Percentiles rank a stretch among this genome's conserved stretches.
These are phyloP conservation scores for Juglanconis juglandina DNA, from an alignment of 2,329 filamentous ascomycete species.

Conservation along the genomic window DNA sequence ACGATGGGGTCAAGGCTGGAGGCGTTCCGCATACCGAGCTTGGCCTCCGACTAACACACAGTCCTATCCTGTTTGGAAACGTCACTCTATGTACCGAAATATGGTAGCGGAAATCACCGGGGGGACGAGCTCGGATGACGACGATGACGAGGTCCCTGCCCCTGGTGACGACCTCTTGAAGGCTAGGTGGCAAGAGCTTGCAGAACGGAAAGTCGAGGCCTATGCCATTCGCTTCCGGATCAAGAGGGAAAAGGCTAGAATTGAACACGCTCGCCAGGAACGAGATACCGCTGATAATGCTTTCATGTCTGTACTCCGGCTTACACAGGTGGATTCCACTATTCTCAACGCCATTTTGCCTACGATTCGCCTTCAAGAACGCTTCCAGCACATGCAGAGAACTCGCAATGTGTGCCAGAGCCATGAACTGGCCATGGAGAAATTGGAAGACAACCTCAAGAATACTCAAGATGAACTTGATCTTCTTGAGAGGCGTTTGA, in stretches of 20 bases:
- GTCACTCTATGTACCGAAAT: neutral
- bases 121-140: neutral
- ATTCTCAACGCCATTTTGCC: neutral
- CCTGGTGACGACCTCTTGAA: neutral
- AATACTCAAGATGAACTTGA: constrained; percentile 16
- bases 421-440: constrained; percentile 32
- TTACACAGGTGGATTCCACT: neutral
- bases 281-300: constrained; percentile 12
- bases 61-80: neutral
- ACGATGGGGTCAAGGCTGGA: neutral
- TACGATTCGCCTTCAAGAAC: neutral
- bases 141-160: neutral
- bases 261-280: neutral
- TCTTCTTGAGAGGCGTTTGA: constrained; percentile 35
- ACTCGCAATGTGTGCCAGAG: constrained; percentile 5
- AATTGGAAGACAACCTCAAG: constrained; percentile 33
- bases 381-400: constrained; percentile 11
- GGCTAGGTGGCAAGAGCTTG: constrained; percentile 18
- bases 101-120: neutral
- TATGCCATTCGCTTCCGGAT: constrained; percentile 3
- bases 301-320: constrained; percentile 14
- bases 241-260: neutral
- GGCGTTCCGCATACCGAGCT: neutral
- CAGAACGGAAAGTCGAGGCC: constrained; percentile 24
- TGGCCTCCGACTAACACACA: neutral